Evolutionary conservation across 2,329 filamentous ascomycete genomes (phyloP).

Genomic region (Celoporthe dispersa): DNA sequence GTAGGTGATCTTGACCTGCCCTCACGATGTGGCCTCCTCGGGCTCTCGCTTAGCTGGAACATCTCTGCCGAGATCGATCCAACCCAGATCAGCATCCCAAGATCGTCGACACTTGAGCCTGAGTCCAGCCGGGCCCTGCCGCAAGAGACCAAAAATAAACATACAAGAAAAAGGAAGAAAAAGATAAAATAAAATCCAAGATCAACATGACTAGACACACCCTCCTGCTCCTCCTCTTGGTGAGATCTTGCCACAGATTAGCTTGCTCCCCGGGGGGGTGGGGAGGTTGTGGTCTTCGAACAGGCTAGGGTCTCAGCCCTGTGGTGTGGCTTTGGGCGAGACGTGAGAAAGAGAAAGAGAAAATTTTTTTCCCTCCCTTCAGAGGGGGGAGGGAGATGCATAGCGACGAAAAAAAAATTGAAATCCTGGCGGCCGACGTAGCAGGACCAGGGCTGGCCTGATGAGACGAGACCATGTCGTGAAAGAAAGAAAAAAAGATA

Average conservation of each 20-base stretch:
- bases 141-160: slow-evolving; percentile 17
- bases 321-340: background rate
- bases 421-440: slow-evolving; percentile 7
- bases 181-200: background rate
- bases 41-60: slow-evolving; percentile 20
- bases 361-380: background rate
- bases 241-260: background rate
- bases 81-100: slow-evolving; percentile 15
- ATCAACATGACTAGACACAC: slow-evolving; percentile 13
- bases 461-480: slow-evolving; percentile 10
- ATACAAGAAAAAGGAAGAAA: background rate
- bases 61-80: slow-evolving; percentile 24
- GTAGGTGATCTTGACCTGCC: slow-evolving; percentile 12
- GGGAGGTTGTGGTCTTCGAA: background rate
- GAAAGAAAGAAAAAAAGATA: background rate
- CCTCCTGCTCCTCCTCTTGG: background rate
- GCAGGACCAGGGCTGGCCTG: background rate
- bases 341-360: background rate
- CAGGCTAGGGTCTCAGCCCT: background rate
- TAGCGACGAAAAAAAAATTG: background rate
- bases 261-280: background rate
- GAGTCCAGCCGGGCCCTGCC: background rate
- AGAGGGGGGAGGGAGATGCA: background rate
- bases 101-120: background rate
- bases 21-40: slow-evolving; percentile 6